Base-by-base conservation (phyloP, 1,284 basidiomycete genomes). In the Ceratobasidium sp. region DNA sequence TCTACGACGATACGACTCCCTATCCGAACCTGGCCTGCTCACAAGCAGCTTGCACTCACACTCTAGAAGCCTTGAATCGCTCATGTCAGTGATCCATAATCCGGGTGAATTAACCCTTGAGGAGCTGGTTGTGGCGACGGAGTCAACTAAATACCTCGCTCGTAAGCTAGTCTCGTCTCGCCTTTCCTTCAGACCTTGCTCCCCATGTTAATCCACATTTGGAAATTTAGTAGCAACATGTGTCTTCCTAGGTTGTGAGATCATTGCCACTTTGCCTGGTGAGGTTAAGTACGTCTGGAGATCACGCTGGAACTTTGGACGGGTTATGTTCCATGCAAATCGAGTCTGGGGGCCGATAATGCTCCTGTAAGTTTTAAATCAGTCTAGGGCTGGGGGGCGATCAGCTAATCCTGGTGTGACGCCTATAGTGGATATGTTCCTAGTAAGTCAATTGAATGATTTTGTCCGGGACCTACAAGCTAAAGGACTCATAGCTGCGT, bases 311-410 rank as follows among this genome's bases (percentile, higher is more conserved):
- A 56, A 33, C 20, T 70, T 70, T 57, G 68, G 68, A 7, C 26
- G 68, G 23, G 46, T 70, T 40, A 70, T 70, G 68, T 70, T 70
- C 54, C 68, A 70, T 56, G 68, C 54, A 6, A 70, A 57, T 44
- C 40, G 68, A 40, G 17, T 26, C 15, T 70, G 68, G 68, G 68
- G 38, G 20, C 33, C 54, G 2, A 13, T 57, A 13, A 59, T 57
- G 68, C 57, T 70, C 46, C 50, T 54, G 68, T 70, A 42, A 70
- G 68, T 44, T 5, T 5, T 28, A 44, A 15, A 57, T 44, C 3
- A 13, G 23, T 23, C 38, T 23, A 23, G n/a, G 33, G 46, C 38
- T 28, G 33, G 26, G 7, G 17, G 13, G 23, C 20, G 54, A 6
- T 54, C 26, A 52, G 15, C 33, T 68, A n/a, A 33, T 33, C 13